Conservation (phyloP, 73 alveolate species). For the Breviolum minutum region DNA sequence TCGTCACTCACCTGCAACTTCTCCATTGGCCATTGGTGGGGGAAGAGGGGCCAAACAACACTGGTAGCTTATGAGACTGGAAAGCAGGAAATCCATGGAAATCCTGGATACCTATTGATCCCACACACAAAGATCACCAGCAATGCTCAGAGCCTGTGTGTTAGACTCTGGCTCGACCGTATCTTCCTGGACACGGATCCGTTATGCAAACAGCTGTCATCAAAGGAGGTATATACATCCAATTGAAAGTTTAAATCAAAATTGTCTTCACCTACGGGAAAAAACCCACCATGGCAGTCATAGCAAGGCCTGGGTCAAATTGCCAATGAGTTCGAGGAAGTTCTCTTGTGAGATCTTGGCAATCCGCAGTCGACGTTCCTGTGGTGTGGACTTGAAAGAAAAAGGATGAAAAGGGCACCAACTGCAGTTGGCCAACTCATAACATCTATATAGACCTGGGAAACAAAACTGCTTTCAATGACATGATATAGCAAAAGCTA, state of each 20-base stretch:
- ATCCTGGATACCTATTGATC: no score
- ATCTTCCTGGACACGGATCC: not conserved
- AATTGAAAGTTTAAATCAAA: no score
- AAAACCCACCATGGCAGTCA: no score
- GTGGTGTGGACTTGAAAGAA: not conserved
- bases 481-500: not conserved
- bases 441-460: not conserved
- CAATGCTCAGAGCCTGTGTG: not conserved
- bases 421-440: not conserved
- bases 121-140: no score
- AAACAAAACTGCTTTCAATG: not conserved
- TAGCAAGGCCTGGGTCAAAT: not conserved
- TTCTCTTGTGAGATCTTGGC: slow-evolving; percentile 79
- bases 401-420: not conserved
- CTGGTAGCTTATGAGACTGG: no score
- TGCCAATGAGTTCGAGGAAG: slow-evolving; percentile 59
- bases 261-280: no score
- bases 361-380: slow-evolving; percentile 65
- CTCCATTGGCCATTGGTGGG: no score
- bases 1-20: not conserved
- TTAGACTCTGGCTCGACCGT: not conserved
- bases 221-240: not conserved
- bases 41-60: no score
- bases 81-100: not conserved
- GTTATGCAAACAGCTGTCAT: not conserved